A percentile compares a stretch with the other conserved stretches of the same genome.
These are phyloP conservation scores for Fragaria vesca DNA, from an alignment of 306 rosid species.

Conservation along the genomic window DNA sequence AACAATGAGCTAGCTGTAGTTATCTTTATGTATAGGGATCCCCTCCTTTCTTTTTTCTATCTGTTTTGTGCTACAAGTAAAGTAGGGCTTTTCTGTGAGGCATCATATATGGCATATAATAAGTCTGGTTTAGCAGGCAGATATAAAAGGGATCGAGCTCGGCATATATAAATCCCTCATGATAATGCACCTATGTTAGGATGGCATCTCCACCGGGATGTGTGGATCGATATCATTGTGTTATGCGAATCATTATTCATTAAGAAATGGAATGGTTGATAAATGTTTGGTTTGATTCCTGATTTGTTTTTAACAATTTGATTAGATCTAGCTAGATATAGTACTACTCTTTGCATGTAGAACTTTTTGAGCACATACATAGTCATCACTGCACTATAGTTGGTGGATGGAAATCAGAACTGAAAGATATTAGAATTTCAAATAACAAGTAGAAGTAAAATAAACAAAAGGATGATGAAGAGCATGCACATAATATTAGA, in stretches of 20 bases:
- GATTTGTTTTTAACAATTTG: not conserved
- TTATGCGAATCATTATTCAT: not conserved
- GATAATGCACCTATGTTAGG: slow-evolving; percentile 2
- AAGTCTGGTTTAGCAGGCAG: not conserved
- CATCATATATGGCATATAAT: too few relatives aligned
- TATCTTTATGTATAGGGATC: not conserved
- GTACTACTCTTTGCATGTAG: not conserved
- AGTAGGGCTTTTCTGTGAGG: too few relatives aligned
- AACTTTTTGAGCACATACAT: not conserved
- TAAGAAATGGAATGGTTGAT: not conserved
- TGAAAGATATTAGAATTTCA: not conserved
- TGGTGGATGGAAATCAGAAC: too few relatives aligned
- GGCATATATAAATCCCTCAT: not conserved
- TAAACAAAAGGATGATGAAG: not conserved
- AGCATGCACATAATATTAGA: too few relatives aligned
- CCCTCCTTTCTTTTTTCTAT: too few relatives aligned
- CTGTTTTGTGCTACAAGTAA: too few relatives aligned
- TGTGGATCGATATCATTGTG: not conserved
- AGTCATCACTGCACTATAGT: not conserved
- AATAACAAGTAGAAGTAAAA: not conserved
- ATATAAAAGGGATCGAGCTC: not conserved
- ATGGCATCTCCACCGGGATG: slow-evolving; percentile 9
- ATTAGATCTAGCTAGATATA: not conserved
- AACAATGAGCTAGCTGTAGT: slow-evolving; percentile 3
- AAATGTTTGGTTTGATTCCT: not conserved